Conservation (phyloP, 805 yeast species). For the Myxozyma mucilagina region DNA sequence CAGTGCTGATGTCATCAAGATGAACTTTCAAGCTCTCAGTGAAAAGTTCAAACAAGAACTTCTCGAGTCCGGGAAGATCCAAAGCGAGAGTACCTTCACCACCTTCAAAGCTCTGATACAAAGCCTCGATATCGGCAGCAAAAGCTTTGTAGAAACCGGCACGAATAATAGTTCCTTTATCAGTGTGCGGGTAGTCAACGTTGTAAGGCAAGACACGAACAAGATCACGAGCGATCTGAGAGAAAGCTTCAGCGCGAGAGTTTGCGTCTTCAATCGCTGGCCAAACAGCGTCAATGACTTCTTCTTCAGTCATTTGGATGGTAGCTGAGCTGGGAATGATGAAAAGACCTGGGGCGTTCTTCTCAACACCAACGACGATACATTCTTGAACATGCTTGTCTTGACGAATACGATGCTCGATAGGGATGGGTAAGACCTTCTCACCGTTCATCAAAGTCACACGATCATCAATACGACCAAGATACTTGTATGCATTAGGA, state of each 20-base stretch:
- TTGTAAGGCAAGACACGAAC: conserved; percentile 13
- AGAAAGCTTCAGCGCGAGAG: conserved; percentile 15
- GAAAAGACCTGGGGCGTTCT: conserved; percentile 15
- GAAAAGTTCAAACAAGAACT: conserved; percentile 10
- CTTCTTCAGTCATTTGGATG: neutral
- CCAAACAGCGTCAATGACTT: conserved; percentile 19
- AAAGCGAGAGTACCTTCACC: conserved; percentile 11
- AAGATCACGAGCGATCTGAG: conserved; percentile 16
- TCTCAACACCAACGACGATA: conserved; percentile 25
- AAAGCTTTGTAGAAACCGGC: conserved; percentile 23
- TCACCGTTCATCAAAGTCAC: conserved; percentile 26
- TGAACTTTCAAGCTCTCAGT: conserved; percentile 3
- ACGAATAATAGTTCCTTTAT: conserved; percentile 26
- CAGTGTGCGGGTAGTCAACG: conserved; percentile 24
- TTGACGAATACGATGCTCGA: conserved; percentile 24
- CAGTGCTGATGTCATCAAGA: conserved; percentile 6
- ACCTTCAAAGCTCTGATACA: conserved; percentile 12
- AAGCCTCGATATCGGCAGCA: conserved; percentile 18
- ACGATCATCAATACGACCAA: conserved; percentile 23
- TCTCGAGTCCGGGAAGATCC: conserved; percentile 1
- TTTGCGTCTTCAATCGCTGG: conserved; percentile 20
- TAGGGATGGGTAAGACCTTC: conserved; percentile 24
- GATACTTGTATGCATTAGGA: conserved; percentile 19
- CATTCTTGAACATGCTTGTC: conserved; percentile 15
- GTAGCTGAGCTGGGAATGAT: conserved; percentile 8